Conservation (phyloP, 192 early-diverging fungal genomes). For the Entophlyctis luteolus region DNA sequence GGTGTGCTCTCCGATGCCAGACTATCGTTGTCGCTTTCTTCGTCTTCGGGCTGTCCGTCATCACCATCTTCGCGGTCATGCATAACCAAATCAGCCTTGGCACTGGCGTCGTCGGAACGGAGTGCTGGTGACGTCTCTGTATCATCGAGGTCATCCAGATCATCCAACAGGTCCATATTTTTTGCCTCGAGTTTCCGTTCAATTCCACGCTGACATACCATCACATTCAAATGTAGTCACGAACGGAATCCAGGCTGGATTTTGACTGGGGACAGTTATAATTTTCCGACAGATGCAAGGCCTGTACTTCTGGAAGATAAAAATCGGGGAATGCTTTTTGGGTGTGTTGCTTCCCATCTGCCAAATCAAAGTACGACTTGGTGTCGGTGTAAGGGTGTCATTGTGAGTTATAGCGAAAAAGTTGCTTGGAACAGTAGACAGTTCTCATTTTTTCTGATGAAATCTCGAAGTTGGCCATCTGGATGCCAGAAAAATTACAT, state of each 20-base stretch:
- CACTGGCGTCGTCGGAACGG: neutral
- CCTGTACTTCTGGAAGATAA: too few species aligned
- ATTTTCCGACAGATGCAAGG: too few species aligned
- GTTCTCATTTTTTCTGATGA: too few species aligned
- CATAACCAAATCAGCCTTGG: neutral
- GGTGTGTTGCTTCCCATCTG: too few species aligned
- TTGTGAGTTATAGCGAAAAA: too few species aligned
- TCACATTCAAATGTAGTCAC: neutral
- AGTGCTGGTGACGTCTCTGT: constrained; percentile 24
- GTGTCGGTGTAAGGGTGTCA: too few species aligned
- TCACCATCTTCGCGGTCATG: constrained; percentile 21
- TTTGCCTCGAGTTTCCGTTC: constrained; percentile 47
- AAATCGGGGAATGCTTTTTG: too few species aligned
- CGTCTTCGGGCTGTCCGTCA: constrained; percentile 34
- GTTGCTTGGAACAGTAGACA: too few species aligned
- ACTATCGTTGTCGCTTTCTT: constrained; percentile 40
- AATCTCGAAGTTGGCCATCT: too few species aligned
- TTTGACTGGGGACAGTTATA: too few species aligned
- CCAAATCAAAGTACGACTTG: too few species aligned
- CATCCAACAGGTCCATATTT: constrained; percentile 76
- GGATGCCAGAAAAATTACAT: too few species aligned
- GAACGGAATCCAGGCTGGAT: neutral
- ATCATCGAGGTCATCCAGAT: constrained; percentile 72
- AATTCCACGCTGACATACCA: neutral
- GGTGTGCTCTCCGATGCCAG: constrained; percentile 49